Evolutionary conservation across 768 basidiomycete species (phyloP).

Genomic region (Sutorius australiensis): DNA sequence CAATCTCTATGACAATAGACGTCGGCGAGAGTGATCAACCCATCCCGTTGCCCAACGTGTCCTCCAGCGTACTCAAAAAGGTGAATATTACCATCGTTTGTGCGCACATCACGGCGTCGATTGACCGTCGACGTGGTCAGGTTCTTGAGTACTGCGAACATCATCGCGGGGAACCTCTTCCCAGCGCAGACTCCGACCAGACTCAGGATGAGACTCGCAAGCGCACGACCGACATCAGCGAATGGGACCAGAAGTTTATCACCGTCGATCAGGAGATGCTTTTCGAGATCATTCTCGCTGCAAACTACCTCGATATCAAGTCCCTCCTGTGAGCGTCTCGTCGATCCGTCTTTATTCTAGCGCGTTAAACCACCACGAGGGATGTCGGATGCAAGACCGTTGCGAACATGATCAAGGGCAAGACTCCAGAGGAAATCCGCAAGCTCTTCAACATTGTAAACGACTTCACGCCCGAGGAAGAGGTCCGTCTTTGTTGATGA

Average conservation of each 20-base stretch:
- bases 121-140: conserved; percentile 38
- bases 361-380: conserved; percentile 38
- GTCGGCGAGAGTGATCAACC: conserved; percentile 93
- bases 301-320: conserved; percentile 99
- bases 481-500: conserved; percentile 49
- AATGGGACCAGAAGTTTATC: conserved; percentile 99
- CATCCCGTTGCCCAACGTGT: conserved; percentile 92
- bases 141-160: conserved; percentile 99
- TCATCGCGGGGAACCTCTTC: conserved; percentile 96
- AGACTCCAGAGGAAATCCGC: conserved; percentile 98
- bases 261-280: conserved; percentile 99
- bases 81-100: conserved; percentile 34
- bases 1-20: conserved; percentile 45
- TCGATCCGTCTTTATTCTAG: neutral
- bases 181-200: conserved; percentile 74
- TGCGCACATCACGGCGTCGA: neutral
- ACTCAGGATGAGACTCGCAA: conserved; percentile 92
- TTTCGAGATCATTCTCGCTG: conserved; percentile 98
- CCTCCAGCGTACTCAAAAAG: conserved; percentile 91
- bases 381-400: conserved; percentile 99
- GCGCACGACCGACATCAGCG: conserved; percentile 96
- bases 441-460: conserved; percentile 98
- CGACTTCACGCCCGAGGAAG: conserved; percentile 99
- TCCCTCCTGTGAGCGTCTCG: conserved; percentile 73
- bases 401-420: conserved; percentile 99